Base-by-base conservation (phyloP, 371 early-diverging fungal genomes). In the Gilbertella persicaria region DNA sequence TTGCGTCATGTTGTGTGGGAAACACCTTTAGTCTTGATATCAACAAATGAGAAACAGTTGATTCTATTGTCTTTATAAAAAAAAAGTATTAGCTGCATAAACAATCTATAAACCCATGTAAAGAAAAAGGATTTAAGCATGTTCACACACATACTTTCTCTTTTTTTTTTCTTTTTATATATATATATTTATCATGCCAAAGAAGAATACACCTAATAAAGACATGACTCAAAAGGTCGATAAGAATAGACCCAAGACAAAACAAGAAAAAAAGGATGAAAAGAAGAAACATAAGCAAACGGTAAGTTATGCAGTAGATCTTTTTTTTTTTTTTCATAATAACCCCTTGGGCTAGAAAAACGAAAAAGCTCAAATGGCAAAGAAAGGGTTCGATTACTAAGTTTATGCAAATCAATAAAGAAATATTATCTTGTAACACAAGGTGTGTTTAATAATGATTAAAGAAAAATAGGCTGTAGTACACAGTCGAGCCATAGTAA, bases 161-260 rank as follows among this genome's bases (percentile, higher is more conserved):
- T 53, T 38, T 40, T 40, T 50, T 50, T 28, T 39, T 48, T 37
- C 20, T 24, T 35, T 20, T 35, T 9, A 5, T 49, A 38, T 9
- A 23, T 19, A 36, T 36, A 25, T 39, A 29, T 23, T 40, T 23
- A 50, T 16, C 25, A 60, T 60, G 60, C 54, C 54, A 36, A 54
- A 60, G 45, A 60, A 60, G 23, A 43, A 54, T 20, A 46, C 14
- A 5, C 24, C 25, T 17, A 54, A 45, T 26, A 57, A 57, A 40
- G 57, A 62, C 5, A 19, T 56, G 35, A 62, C 52, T 26, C 63
- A 57, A 46, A 67, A 52, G 33, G 64, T 50, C 4, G 67, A 67
- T 39, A 67, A 67, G 40, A 67, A 67, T 30, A 55, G 67, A 4
- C 67, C 67, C 10, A 67, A 67, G 20, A 56, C 67, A 30, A 67